These are phyloP conservation scores for Tephrocybe rancida DNA, from an alignment of 768 basidiomycete species.

Conservation along the genomic window DNA sequence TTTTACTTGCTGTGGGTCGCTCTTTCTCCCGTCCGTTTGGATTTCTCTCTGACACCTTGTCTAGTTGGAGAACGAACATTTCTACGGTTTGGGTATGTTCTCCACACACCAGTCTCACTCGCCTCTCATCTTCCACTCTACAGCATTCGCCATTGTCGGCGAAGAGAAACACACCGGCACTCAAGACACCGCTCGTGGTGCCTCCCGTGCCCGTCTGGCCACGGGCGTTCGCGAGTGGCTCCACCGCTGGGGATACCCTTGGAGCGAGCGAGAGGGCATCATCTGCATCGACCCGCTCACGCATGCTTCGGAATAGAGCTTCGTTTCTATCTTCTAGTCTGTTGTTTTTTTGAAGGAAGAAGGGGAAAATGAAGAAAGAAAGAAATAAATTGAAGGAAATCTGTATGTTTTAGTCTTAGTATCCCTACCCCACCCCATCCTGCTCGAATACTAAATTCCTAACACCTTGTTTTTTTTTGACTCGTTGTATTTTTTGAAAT, in stretches of 20 bases:
- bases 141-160: constrained; percentile 89
- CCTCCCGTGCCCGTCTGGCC: constrained; percentile 81
- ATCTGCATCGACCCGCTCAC: constrained; percentile 88
- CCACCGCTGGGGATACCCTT: constrained; percentile 94
- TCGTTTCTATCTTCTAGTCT: neutral
- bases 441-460: no score
- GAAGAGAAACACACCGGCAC: constrained; percentile 96
- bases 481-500: no score
- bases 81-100: constrained; percentile 76
- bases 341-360: neutral
- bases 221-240: constrained; percentile 90
- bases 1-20: constrained; percentile 77
- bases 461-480: no score
- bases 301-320: constrained; percentile 51
- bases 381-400: neutral
- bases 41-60: neutral
- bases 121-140: neutral
- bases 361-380: neutral
- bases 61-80: constrained; percentile 86
- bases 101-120: neutral
- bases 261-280: constrained; percentile 90
- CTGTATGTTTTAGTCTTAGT: neutral
- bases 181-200: constrained; percentile 81
- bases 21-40: constrained; percentile 3
- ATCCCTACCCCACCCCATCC: no score